A percentile compares a stretch with the other conserved stretches of the same genome.
These are phyloP conservation scores for Periconia macrospinosa DNA, from an alignment of 2,329 filamentous ascomycete genomes.

Conservation along the genomic window DNA sequence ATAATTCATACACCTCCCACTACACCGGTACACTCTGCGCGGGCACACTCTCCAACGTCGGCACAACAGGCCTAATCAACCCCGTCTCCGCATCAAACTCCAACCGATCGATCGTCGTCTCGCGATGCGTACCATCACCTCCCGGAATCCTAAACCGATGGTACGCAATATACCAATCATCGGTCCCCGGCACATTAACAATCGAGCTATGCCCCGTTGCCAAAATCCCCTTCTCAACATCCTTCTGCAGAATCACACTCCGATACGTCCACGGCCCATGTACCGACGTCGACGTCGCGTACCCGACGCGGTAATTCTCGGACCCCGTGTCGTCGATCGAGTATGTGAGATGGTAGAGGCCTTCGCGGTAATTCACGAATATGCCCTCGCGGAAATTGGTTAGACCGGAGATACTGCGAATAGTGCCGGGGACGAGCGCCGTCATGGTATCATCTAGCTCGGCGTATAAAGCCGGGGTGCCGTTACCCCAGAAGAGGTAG, in stretches of 20 bases:
- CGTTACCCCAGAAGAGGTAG: constrained; percentile 34
- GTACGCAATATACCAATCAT: constrained; percentile 35
- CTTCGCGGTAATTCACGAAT: constrained; percentile 28
- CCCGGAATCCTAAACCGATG: constrained; percentile 29
- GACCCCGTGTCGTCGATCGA: constrained; percentile 32
- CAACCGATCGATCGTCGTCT: constrained; percentile 27
- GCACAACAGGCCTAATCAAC: constrained; percentile 25
- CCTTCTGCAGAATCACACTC: constrained; percentile 27
- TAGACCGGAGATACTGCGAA: constrained; percentile 17
- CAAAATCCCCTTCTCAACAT: constrained; percentile 22
- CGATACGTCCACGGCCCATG: constrained; percentile 29
- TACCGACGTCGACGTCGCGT: constrained; percentile 23
- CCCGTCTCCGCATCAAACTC: constrained; percentile 25
- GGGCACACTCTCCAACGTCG: constrained; percentile 25
- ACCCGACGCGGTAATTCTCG: constrained; percentile 30
- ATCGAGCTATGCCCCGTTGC: constrained; percentile 29
- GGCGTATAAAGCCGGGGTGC: constrained; percentile 17
- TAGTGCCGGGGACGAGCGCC: constrained; percentile 17
- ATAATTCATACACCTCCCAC: no score
- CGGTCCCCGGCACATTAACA: constrained; percentile 29
- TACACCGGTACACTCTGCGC: constrained; percentile 2
- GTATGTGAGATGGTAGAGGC: constrained; percentile 30
- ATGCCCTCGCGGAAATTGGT: constrained; percentile 27
- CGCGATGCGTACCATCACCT: constrained; percentile 25
- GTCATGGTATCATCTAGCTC: constrained; percentile 28